Evolutionary conservation across 148 eudicot genomes (phyloP), one percentile per base, ranked within the genome.

Genomic region (Nepenthes gracilis): DNA sequence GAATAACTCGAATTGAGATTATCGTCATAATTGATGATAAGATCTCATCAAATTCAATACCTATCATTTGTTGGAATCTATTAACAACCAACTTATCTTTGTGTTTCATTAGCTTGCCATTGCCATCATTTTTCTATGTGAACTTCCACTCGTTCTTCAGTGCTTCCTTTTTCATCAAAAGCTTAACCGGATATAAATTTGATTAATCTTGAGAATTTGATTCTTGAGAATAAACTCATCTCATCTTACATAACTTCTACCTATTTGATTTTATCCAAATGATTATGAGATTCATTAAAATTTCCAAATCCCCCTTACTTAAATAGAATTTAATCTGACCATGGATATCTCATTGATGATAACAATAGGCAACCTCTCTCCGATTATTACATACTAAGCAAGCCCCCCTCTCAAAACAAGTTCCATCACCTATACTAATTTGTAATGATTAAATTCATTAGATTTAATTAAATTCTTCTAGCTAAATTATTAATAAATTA

Each of bases 71-170:
- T 2, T 10, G 1, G 6, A 36, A 74, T 2, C 74, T 67, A 32
- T 74, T 61, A 14, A 61, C 61, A 32, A 74, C 70, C 5, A 74
- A 36, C 6, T 51, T 10, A 2, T 70, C 64, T 9, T 74, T 74
- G 47, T 69, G 53, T 32, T 47, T 60, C 6, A 49, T 47, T 33
- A 9, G 12, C 7, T 15, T 12, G 4, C 7, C 35, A 47, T 47
- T 14, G 48, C 2, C 6, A 56, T 70, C 47, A 59, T 6, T 9
- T 49, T 49, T 49, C 45, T 2, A 2, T 12, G 11, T 60, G 61
- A 47, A 65, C 33, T 65, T 64, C 71, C 73, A 72, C 43, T 68
- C 72, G 33, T 55, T 60, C 6, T 59, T 71, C 1, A 76, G 52
- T 13, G 61, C 62, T 43, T 13, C 33, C 33, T 23, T 62, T 62